phyloP scores from a whole-genome alignment of 352 stramenopile genomes.

The Elongisporangium senticosum region DNA sequence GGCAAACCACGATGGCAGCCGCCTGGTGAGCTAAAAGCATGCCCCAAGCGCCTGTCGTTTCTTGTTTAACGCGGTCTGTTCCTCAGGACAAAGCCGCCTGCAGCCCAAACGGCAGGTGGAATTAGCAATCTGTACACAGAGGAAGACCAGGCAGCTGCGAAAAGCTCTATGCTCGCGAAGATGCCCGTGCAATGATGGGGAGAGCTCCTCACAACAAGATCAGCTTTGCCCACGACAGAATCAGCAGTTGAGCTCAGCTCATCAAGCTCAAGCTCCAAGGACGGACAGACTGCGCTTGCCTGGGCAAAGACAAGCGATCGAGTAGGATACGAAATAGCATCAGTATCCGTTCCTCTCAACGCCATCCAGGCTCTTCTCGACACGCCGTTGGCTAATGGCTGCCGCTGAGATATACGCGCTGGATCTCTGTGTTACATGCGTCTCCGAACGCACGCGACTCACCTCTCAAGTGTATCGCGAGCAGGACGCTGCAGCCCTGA shows the following conservation, averaged over 20 bases:
- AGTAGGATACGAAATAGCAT: background rate
- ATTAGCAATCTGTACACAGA: background rate
- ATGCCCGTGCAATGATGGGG: background rate
- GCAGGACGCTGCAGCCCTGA: background rate
- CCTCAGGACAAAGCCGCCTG: too few species aligned
- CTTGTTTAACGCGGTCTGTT: too few species aligned
- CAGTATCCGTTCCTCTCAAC: background rate
- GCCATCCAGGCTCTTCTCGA: background rate
- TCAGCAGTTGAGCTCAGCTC: background rate
- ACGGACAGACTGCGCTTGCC: too few species aligned
- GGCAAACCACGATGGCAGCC: too few species aligned
- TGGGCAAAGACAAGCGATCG: too few species aligned
- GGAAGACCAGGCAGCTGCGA: background rate
- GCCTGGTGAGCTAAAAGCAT: too few species aligned
- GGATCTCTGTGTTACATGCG: background rate
- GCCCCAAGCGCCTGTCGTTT: too few species aligned
- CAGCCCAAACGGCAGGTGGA: too few species aligned
- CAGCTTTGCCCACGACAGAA: background rate
- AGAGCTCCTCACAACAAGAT: background rate
- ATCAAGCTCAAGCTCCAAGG: background rate
- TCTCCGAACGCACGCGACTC: background rate
- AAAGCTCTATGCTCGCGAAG: background rate
- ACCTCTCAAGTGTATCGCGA: background rate
- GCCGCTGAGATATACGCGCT: background rate
- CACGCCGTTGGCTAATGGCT: too few species aligned